A percentile compares a stretch with the other conserved stretches of the same genome.
phyloP scores from a whole-genome alignment of 73 alveolate genomes.

The Effrenium voratum region DNA sequence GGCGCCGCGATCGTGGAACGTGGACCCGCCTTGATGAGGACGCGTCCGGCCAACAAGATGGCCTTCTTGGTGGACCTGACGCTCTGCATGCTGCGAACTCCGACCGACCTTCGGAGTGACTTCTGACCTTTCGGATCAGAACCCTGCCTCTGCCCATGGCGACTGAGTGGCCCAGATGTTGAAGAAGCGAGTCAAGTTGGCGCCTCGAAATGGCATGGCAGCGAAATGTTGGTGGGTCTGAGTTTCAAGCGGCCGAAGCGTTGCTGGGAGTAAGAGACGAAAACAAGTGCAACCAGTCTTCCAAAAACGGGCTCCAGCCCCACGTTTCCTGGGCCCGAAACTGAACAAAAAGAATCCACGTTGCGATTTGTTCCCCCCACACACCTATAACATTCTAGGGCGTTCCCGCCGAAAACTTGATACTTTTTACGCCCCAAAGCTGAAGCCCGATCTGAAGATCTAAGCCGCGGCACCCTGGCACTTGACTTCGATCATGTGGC shows the following conservation, averaged over 20 bases:
- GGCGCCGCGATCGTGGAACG: background rate
- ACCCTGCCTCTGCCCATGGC: slow-evolving; percentile 46
- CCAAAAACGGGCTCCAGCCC: too few species aligned
- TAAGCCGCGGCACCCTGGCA: too few species aligned
- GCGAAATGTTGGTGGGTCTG: background rate
- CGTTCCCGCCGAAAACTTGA: too few species aligned
- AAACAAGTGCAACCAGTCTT: too few species aligned
- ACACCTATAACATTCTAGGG: too few species aligned
- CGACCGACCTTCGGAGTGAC: background rate
- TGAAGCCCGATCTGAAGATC: too few species aligned
- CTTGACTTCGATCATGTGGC: too few species aligned
- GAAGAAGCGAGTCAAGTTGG: slow-evolving; percentile 52
- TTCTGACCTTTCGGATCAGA: background rate
- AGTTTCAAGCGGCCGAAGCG: background rate
- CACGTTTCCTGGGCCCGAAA: too few species aligned
- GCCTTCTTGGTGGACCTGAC: slow-evolving; percentile 31
- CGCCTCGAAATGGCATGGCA: background rate
- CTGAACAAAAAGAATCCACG: too few species aligned
- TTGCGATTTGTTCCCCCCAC: too few species aligned
- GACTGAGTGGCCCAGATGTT: slow-evolving; percentile 65
- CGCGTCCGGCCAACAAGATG: slow-evolving; percentile 28
- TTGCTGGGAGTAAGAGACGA: too few species aligned
- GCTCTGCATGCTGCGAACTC: background rate
- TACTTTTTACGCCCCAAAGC: too few species aligned
- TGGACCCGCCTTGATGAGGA: slow-evolving; percentile 21